Evolutionary conservation across 768 basidiomycete genomes (phyloP).

Genomic region (Boletus rufocinnamomeus): DNA sequence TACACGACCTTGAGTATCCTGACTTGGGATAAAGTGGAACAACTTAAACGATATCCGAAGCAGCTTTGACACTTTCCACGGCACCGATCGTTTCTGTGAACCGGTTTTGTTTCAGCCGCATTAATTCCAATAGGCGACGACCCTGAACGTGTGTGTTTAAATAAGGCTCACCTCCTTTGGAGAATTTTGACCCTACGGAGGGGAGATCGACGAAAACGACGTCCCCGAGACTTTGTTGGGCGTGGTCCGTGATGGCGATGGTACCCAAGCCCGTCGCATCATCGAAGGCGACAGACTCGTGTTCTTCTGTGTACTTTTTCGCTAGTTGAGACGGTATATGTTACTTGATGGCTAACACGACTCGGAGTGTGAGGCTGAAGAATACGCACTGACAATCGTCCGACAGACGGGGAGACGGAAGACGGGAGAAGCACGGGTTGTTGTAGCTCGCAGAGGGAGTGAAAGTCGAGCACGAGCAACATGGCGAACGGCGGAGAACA

Average conservation of each 20-base stretch:
- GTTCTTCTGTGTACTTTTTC: slow-evolving; percentile 56
- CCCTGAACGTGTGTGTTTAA: neutral
- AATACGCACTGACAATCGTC: slow-evolving; percentile 31
- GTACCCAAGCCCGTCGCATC: slow-evolving; percentile 41
- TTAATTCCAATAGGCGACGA: neutral
- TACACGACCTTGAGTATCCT: slow-evolving; percentile 10
- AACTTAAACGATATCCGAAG: slow-evolving; percentile 82
- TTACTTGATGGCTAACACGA: neutral
- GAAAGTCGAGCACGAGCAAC: slow-evolving; percentile 16
- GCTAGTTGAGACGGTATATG: neutral
- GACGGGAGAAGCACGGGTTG: neutral
- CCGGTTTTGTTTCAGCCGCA: slow-evolving; percentile 4
- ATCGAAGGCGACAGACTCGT: slow-evolving; percentile 52
- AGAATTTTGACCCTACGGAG: slow-evolving; percentile 56
- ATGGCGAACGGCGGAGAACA: slow-evolving; percentile 22
- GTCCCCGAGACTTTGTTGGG: slow-evolving; percentile 89
- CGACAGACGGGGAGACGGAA: slow-evolving; percentile 17
- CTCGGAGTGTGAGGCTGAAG: neutral
- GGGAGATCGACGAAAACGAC: slow-evolving; percentile 97
- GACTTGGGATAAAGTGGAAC: neutral
- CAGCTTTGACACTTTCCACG: slow-evolving; percentile 95
- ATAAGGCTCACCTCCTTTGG: slow-evolving; percentile 67
- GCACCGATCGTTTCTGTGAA: slow-evolving; percentile 78
- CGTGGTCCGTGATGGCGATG: slow-evolving; percentile 88
- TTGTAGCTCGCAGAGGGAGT: slow-evolving; percentile 5